Conservation (phyloP, 345 rosid species). For the Pugionium cornutum region DNA sequence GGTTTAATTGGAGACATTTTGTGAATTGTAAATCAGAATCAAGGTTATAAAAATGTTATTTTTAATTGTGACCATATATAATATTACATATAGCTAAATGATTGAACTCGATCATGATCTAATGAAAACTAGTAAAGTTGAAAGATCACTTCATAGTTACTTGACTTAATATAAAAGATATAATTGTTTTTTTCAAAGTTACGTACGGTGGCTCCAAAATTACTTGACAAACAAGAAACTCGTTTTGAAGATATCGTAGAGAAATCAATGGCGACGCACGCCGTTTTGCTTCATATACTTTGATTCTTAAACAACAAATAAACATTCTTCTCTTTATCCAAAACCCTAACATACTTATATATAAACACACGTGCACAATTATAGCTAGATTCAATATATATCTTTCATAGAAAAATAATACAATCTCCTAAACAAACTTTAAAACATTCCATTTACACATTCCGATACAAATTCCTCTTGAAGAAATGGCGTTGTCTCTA, state of each 20-base stretch:
- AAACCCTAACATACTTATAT: constrained; percentile 15
- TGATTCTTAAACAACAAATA: constrained; percentile 32
- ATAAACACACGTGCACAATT: constrained; percentile 23
- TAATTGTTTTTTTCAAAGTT: constrained; percentile 30
- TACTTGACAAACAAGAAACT: constrained; percentile 32
- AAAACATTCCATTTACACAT: neutral
- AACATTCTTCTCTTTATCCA: constrained; percentile 31
- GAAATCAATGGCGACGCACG: constrained; percentile 29
- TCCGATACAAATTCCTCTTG: too few species aligned
- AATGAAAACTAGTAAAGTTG: constrained; percentile 10
- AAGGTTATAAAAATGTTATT: too few species aligned
- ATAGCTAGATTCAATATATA: neutral
- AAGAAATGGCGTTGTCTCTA: constrained; percentile 26
- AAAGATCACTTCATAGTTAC: constrained; percentile 37
- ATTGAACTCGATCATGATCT: too few species aligned
- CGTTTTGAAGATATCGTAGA: constrained; percentile 26
- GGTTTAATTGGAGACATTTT: too few species aligned
- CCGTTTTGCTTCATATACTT: constrained; percentile 37
- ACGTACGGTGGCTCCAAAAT: constrained; percentile 34
- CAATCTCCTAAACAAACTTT: neutral
- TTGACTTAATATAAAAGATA: constrained; percentile 15
- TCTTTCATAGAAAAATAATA: constrained; percentile 1
- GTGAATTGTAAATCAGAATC: too few species aligned
- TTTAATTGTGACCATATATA: too few species aligned
- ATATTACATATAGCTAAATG: too few species aligned